phyloP scores from a whole-genome alignment of 805 yeast species.

The Candida gorgasii region DNA sequence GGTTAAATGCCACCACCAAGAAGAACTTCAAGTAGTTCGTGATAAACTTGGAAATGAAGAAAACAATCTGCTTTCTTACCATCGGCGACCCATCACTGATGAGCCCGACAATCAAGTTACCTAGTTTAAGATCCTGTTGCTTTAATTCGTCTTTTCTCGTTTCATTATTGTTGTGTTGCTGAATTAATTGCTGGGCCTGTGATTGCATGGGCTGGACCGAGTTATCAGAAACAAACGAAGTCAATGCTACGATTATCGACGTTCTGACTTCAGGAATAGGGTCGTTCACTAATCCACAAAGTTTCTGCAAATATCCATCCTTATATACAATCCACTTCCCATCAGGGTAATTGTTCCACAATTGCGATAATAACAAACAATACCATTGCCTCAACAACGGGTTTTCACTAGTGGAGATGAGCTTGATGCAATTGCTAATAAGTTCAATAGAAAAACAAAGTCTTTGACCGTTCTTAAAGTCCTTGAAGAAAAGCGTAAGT shows the following conservation, averaged over 20 bases:
- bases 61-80: slow-evolving; percentile 82
- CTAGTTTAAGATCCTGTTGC: slow-evolving; percentile 69
- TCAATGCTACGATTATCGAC: slow-evolving; percentile 72
- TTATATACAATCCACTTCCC: slow-evolving; percentile 71
- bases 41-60: slow-evolving; percentile 74
- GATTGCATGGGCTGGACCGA: slow-evolving; percentile 12
- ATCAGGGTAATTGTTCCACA: slow-evolving; percentile 71
- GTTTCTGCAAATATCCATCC: slow-evolving; percentile 58
- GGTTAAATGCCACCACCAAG: slow-evolving; percentile 82
- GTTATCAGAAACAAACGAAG: slow-evolving; percentile 62
- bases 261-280: slow-evolving; percentile 96
- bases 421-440: slow-evolving; percentile 62
- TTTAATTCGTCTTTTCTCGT: slow-evolving; percentile 49
- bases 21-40: slow-evolving; percentile 70
- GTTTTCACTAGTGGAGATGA: slow-evolving; percentile 71
- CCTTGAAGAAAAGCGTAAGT: slow-evolving; percentile 78
- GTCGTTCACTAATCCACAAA: slow-evolving; percentile 66
- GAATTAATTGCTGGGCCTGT: slow-evolving; percentile 16
- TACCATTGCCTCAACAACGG: slow-evolving; percentile 95
- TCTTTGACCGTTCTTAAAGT: slow-evolving; percentile 76
- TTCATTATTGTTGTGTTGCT: slow-evolving; percentile 23
- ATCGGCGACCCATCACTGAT: slow-evolving; percentile 87
- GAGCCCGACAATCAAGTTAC: slow-evolving; percentile 63
- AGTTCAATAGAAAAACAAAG: slow-evolving; percentile 76
- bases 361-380: slow-evolving; percentile 70